These are phyloP conservation scores for Vigna mungo DNA, from an alignment of 306 rosid genomes.

Conservation along the genomic window DNA sequence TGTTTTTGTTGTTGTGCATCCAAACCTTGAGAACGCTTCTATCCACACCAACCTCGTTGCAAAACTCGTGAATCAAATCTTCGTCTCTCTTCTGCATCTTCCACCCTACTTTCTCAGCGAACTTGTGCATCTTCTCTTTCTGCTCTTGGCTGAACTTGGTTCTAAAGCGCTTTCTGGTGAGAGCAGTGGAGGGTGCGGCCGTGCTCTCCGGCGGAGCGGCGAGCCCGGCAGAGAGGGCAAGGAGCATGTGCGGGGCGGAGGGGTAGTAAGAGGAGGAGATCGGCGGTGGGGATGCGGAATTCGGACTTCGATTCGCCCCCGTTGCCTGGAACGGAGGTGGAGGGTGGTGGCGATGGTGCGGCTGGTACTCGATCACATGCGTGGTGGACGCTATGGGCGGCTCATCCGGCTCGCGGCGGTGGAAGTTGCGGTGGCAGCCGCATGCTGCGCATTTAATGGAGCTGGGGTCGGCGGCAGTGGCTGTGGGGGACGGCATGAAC, in stretches of 20 bases:
- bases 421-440: conserved; percentile 97
- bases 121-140: conserved; percentile 87
- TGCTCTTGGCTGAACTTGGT: conserved; percentile 85
- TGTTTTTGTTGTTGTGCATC: conserved; percentile 98
- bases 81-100: conserved; percentile 93
- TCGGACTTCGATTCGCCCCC: conserved; percentile 63
- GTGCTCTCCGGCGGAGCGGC: conserved; percentile 57
- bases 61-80: conserved; percentile 62
- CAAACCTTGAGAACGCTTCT: conserved; percentile 85
- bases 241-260: conserved; percentile 92
- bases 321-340: conserved; percentile 46
- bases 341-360: conserved; percentile 85
- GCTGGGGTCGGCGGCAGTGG: conserved; percentile 73
- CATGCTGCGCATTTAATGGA: conserved; percentile 95
- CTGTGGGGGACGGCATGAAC: conserved; percentile 81
- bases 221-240: conserved; percentile 71
- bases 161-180: conserved; percentile 66
- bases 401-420: conserved; percentile 96
- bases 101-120: conserved; percentile 90
- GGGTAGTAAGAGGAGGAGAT: conserved; percentile 97
- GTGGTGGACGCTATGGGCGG: conserved; percentile 51
- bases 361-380: conserved; percentile 84
- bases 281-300: conserved; percentile 93
- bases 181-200: conserved; percentile 12
- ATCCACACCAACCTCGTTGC: conserved; percentile 72